Evolutionary conservation across 345 rosid species (phyloP), one percentile per base, ranked within the genome.

Genomic region (Rhodamnia argentea): DNA sequence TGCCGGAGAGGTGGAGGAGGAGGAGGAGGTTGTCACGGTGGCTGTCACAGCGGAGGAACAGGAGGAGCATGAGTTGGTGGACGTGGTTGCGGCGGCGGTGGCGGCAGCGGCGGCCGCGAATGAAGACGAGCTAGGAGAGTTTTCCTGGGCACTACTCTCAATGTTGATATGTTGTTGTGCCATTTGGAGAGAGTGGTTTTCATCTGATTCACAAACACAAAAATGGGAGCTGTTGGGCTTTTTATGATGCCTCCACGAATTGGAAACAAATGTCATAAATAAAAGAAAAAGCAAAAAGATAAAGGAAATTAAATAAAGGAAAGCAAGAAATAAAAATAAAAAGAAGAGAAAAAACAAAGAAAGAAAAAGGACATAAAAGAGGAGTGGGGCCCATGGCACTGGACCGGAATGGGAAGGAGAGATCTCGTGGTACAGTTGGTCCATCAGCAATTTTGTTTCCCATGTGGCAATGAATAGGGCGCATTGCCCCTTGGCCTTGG

Each of bases 1-100:
- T 3, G 47, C 78, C 78, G 24, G 78, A 70, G 84, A 54, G 40
- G 37, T 3, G 32, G 84, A 27, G 84, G 54, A 37, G 40, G 54
- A 37, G 40, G 40, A 27, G 84, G 58, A 82, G 29, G 83, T 51
- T 5, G 83, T 47, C 14, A 54, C 27, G 54, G 52, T 23, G 23
- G 83, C 10, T 94, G 96, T 29, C 94, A 92, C 12, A 94, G 98
- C 83, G 93, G 92, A 23, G 52, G 92, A 7, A 27, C 83, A 16
- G 24, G 87, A 22, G 75, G 89, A 5, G 47, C 84, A 16, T 16
- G 90, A 22, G 74, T 85, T 15, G 64, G 81, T 9, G 82, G 83
- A 1, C 37, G 40, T 37, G 2, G 40, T 3, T 37, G 13, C 22
- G 37, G 64, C 1, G 29, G 70, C 9, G 20, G 37, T 0, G 40